Evolutionary conservation across 176 grass and related monocot genomes (phyloP).

Genomic region (Oryza rufipogon): DNA sequence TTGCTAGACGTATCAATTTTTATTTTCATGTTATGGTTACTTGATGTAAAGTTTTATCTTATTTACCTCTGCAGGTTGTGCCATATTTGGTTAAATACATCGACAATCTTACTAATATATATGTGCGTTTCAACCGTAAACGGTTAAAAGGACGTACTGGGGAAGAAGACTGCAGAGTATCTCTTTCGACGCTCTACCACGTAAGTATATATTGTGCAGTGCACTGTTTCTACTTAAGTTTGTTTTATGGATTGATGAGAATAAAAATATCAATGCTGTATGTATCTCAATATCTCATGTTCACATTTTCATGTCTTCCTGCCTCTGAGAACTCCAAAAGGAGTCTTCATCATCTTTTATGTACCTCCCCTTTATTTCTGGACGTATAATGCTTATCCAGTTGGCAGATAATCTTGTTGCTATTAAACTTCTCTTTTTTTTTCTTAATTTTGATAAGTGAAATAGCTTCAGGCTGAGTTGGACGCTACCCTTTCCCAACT

Average conservation of each 20-base stretch:
- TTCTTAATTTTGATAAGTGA: constrained; percentile 11
- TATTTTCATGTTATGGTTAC: constrained; percentile 17
- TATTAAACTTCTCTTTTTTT: neutral
- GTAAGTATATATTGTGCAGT: constrained; percentile 54
- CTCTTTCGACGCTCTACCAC: constrained; percentile 91
- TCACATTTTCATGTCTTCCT: neutral
- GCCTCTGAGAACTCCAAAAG: neutral
- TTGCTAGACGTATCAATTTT: constrained; percentile 11
- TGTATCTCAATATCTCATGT: neutral
- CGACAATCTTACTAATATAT: constrained; percentile 97
- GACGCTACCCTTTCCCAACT: no score
- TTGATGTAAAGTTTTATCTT: constrained; percentile 34
- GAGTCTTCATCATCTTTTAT: neutral
- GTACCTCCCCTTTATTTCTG: neutral
- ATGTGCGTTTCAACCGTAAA: constrained; percentile 96
- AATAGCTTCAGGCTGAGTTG: neutral
- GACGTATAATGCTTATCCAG: neutral
- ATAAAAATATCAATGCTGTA: neutral
- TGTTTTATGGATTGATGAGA: constrained; percentile 11
- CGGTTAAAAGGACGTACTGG: constrained; percentile 94
- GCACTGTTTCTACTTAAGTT: constrained; percentile 11
- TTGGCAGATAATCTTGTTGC: constrained; percentile 11
- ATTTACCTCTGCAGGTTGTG: constrained; percentile 67
- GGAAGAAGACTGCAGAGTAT: constrained; percentile 93
- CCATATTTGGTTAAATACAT: constrained; percentile 97